Evolutionary conservation across 2,329 filamentous ascomycete species (phyloP).

Genomic region (Fusarium liriodendri): DNA sequence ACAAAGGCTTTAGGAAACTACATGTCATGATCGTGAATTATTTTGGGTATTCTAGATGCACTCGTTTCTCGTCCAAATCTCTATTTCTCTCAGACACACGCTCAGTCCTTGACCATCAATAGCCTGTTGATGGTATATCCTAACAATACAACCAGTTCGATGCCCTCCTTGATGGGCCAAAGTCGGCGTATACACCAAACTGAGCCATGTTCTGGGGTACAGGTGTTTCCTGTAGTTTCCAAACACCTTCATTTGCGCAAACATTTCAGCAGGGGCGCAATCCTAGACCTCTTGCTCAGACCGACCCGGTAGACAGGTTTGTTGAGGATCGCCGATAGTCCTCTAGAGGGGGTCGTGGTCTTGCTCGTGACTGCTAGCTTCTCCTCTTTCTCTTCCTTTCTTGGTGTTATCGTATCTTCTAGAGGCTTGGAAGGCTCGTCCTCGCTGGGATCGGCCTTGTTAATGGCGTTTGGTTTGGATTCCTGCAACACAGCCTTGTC

Average conservation of each 20-base stretch:
- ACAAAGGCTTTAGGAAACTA: neutral
- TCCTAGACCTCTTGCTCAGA: constrained; percentile 61
- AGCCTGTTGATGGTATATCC: neutral
- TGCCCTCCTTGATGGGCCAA: neutral
- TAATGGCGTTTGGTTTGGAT: constrained; percentile 4
- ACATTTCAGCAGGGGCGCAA: constrained; percentile 63
- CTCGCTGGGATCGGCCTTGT: neutral
- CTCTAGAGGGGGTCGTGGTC: constrained; percentile 24
- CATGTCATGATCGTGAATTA: neutral
- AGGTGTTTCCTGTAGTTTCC: neutral
- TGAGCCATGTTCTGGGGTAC: neutral
- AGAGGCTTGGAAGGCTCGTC: constrained; percentile 11
- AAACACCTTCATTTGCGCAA: constrained; percentile 63
- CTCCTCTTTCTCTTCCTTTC: constrained; percentile 15
- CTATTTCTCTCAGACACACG: neutral
- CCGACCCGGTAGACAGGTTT: constrained; percentile 63
- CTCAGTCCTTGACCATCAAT: neutral
- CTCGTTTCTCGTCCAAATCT: neutral
- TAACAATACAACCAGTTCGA: neutral
- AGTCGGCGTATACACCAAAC: neutral
- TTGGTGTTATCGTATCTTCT: neutral
- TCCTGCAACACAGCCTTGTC: constrained; percentile 19
- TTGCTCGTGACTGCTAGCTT: constrained; percentile 2
- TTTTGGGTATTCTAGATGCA: neutral
- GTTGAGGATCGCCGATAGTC: constrained; percentile 34